Conservation (phyloP, 306 rosid species). For the Biancaea sappan region DNA sequence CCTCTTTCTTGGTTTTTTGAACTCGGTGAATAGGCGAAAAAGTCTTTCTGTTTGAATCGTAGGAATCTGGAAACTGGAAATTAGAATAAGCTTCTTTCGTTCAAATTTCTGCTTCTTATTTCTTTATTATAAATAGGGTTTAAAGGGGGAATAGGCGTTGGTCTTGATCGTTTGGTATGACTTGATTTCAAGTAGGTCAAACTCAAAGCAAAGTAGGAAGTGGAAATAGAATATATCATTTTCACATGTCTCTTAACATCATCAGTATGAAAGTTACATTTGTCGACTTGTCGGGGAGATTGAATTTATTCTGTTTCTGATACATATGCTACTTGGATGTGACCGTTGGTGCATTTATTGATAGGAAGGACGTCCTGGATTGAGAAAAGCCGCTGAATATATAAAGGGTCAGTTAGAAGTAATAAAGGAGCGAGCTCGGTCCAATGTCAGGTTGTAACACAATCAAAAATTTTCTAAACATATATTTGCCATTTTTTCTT, state of each 20-base stretch:
- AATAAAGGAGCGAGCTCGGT: constrained; percentile 67
- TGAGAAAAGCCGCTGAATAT: constrained; percentile 77
- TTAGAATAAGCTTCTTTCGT: not conserved
- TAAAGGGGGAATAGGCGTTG: not conserved
- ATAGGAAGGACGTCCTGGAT: constrained; percentile 96
- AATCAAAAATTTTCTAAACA: not conserved
- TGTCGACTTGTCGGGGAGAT: not conserved
- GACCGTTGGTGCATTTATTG: constrained; percentile 36
- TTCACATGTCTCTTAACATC: not conserved
- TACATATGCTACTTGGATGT: constrained; percentile 29
- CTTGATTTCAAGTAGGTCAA: not conserved
- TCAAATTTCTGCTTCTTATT: constrained; percentile 1
- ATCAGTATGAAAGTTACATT: not conserved
- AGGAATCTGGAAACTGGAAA: not conserved
- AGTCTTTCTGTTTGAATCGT: not conserved
- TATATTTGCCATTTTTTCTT: constrained; percentile 3
- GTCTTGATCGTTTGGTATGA: not conserved
- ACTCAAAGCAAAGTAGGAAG: not conserved
- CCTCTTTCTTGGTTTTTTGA: not conserved
- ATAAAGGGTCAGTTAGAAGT: constrained; percentile 68
- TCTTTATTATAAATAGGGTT: not conserved
- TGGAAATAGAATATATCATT: not conserved
- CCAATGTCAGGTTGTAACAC: constrained; percentile 61
- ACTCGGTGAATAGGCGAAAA: not conserved
- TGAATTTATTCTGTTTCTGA: not conserved